Base-by-base conservation (phyloP, 164 flowering plant species). In the Annona cherimola region DNA sequence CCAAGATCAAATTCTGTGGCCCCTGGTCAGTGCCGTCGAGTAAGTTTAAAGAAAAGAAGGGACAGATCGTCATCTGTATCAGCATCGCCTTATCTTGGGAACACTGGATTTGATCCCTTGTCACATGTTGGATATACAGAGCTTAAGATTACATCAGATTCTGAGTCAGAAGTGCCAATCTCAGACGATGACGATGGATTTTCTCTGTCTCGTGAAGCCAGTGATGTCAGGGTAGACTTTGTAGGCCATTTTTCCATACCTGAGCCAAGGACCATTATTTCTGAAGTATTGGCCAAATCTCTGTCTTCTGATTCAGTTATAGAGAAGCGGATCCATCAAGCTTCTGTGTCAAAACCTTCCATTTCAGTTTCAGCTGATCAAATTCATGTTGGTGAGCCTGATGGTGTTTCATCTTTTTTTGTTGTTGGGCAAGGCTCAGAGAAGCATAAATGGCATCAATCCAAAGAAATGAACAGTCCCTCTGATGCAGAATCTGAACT, bases 121-220 rank as follows among this genome's bases (percentile, higher is more conserved):
- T 76, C 86, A 76, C 82, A 85, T 82, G 80, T 83, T 2, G 92
- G 90, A 61, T 89, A 87, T 84, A 81, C 76, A 19, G 85, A 88
- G 80, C 80, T 90, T 42, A 86, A 87, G 76, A 70, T 86, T 46
- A 73, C 76, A 45, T 89, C 94, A 65, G 94, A 90, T 72, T 73
- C 90, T 44, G 97, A 90, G 72, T 85, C 92, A 2, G 97, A 90
- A 74, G 42, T 86, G 66, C 85, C 80, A n/a, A 67, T 81, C 57
- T 86, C 92, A 39, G 94, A 89, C 54, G 86, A 90, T 60, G 92
- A 90, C 63, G 85, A 82, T 66, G 74, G 44, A 41, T 75, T 63
- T 9, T 41, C 75, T 50, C 62, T 73, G 26, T 59, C 63, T 66
- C 62, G 26, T 64, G 78, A 76, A 63, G 72, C 39, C 18, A 62